Conservation (phyloP, 306 rosid genomes). For the Sicyos edulis region DNA sequence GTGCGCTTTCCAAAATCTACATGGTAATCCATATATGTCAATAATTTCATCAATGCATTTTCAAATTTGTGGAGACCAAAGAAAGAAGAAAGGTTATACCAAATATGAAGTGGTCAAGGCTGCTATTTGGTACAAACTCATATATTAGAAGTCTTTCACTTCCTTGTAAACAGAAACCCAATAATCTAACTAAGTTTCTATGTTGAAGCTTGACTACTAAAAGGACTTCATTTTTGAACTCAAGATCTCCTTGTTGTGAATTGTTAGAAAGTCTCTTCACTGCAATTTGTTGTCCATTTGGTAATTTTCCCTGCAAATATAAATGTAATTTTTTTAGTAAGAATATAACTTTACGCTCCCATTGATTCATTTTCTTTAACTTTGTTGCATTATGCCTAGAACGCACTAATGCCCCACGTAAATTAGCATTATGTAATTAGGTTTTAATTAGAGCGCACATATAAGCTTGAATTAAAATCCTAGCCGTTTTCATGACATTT, state of each 20-base stretch:
- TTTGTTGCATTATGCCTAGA: no score
- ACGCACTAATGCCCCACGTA: no score
- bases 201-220: not conserved
- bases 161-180: not conserved
- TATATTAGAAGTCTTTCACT: not conserved
- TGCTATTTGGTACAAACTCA: not conserved
- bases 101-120: slow-evolving; percentile 1
- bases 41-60: no score
- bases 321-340: no score
- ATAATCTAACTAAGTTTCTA: not conserved
- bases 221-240: no score
- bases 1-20: not conserved
- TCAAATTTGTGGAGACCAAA: not conserved
- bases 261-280: not conserved
- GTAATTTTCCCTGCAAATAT: slow-evolving; percentile 23
- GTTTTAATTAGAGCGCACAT: no score
- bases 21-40: not conserved
- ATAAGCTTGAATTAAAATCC: no score
- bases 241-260: not conserved
- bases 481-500: no score
- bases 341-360: no score
- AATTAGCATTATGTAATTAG: no score
- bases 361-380: not conserved
- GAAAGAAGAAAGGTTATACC: not conserved
- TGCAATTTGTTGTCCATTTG: not conserved